Conservation (phyloP, 2,329 filamentous ascomycete genomes). For the Aspergillus hiratsukae region DNA sequence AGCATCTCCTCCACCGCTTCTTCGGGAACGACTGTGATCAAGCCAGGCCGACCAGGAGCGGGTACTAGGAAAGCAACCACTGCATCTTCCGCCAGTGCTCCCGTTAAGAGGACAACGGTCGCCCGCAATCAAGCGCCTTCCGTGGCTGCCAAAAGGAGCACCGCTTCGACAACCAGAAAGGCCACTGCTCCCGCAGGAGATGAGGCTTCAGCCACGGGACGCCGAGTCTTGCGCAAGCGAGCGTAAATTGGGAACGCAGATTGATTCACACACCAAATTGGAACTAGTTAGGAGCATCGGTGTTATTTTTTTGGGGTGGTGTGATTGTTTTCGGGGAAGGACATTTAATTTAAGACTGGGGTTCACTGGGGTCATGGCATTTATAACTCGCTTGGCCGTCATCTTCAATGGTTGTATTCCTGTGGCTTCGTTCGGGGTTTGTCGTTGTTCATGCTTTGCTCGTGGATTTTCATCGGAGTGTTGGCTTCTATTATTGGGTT, state of each 20-base stretch:
- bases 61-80: constrained; percentile 28
- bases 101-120: constrained; percentile 26
- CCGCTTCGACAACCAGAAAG: constrained; percentile 30
- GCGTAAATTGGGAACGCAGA: constrained; percentile 17
- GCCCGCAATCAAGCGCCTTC: constrained; percentile 30
- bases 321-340: not conserved
- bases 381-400: not conserved
- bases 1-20: constrained; percentile 37
- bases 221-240: constrained; percentile 40
- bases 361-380: not conserved
- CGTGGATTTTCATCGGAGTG: not conserved
- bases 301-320: not conserved
- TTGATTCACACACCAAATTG: not conserved
- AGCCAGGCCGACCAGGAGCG: constrained; percentile 24
- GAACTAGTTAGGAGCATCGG: not conserved
- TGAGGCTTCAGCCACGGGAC: constrained; percentile 31
- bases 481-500: not conserved
- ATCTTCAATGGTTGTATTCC: not conserved
- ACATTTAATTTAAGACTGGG: not conserved
- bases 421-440: not conserved
- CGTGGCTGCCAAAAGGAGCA: constrained; percentile 31
- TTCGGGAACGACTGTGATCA: constrained; percentile 36
- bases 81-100: constrained; percentile 18
- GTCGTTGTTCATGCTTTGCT: not conserved
- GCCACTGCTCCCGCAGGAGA: constrained; percentile 26